A percentile compares a stretch with the other conserved stretches of the same genome.
Conservation (phyloP, 768 basidiomycete species). For the Tylopilus subfusipes region DNA sequence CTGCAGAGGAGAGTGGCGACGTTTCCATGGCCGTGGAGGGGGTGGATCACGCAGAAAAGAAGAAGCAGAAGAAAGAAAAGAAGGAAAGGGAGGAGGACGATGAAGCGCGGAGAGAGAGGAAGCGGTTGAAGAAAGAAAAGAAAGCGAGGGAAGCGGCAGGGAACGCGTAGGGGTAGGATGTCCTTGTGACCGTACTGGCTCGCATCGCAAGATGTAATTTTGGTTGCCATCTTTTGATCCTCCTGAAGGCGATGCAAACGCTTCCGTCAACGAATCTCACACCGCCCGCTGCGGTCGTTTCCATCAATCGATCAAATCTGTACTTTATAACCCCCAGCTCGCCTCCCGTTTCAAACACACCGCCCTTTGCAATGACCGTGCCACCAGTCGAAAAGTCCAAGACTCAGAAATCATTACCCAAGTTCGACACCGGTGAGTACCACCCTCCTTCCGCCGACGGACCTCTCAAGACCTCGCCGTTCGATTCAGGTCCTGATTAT, state of each 20-base stretch:
- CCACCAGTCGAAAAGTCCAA: slow-evolving; percentile 32
- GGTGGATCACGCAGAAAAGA: slow-evolving; percentile 52
- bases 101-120: slow-evolving; percentile 58
- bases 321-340: neutral
- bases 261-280: neutral
- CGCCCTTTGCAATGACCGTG: slow-evolving; percentile 3
- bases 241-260: slow-evolving; percentile 1
- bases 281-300: slow-evolving; percentile 1
- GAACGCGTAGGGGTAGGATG: slow-evolving; percentile 6
- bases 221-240: slow-evolving; percentile 14
- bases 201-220: neutral
- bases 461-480: slow-evolving; percentile 3
- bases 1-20: slow-evolving; percentile 39
- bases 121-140: slow-evolving; percentile 67
- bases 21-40: slow-evolving; percentile 42
- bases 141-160: slow-evolving; percentile 48
- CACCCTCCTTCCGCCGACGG: neutral
- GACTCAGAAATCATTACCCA: slow-evolving; percentile 62
- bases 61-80: slow-evolving; percentile 62
- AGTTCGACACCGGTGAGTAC: slow-evolving; percentile 63
- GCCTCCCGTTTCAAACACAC: neutral
- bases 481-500: slow-evolving; percentile 60
- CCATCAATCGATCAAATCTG: slow-evolving; percentile 10
- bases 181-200: neutral
- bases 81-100: slow-evolving; percentile 49